Evolutionary conservation across 2,329 filamentous ascomycete genomes (phyloP), one percentile per base, ranked within the genome.

Genomic region (Diaporthe capsici): DNA sequence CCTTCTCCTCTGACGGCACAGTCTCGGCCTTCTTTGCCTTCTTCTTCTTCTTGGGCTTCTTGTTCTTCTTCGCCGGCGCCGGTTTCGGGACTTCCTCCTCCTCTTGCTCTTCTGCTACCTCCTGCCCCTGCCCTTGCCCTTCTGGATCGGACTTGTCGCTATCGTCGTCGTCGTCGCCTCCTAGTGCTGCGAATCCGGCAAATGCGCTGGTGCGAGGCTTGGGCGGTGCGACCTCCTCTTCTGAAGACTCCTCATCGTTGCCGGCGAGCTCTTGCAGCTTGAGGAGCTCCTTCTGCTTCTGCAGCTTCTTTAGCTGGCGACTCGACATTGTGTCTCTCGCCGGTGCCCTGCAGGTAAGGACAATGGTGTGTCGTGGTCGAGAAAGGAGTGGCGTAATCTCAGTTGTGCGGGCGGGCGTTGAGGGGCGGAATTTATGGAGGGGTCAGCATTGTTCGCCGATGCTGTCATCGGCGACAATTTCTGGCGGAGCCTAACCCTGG

Each of bases 271-370:
- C 78, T 65, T 79, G 76, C 15, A 79, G 76, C 55, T 78, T 76
- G 20, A 86, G 84, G 22, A 87, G 82, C 79, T 89, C 87, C 65
- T 85, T 84, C 81, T 88, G 87, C 81, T 88, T 85, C 75, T 88
- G 87, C 49, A 90, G 83, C 81, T 88, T 90, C 61, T 88, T 87
- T 58, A 90, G 81, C 78, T 90, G 88, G 63, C 88, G 83, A 74
- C 83, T 89, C 28, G 88, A 89, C 88, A 90, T 90, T 53, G 39
- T 82, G 25, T 13, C 49, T 31, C 2, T 60, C n/a, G 31, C 20
- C 47, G 10, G 7, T 20, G 10, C 39, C 22, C 10, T 42, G 22
- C 12, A n/a, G 22, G 34, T 63, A 37, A 22, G 44, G 22, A n/a
- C 7, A 55, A 55, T 17, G 10, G 12, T 42, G 34, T 17, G 47